Evolutionary conservation across 306 rosid genomes (phyloP), one percentile per base, ranked within the genome.

Genomic region (Citrullus amarus): DNA sequence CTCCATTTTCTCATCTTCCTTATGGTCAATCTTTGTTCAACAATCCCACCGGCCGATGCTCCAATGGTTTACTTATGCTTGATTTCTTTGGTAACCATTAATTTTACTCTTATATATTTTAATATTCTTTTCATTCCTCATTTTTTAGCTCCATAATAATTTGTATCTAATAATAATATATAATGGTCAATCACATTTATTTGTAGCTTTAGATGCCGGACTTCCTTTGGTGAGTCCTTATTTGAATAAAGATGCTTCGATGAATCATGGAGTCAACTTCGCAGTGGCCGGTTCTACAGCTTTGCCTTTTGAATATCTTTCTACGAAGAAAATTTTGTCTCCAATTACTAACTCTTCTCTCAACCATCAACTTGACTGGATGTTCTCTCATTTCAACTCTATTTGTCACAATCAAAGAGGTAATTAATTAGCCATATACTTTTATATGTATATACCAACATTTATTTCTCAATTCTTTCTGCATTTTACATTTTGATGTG

Each of bases 271-370:
- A 41, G 59, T 58, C 56, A 75, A 75, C 8, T 81, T 81, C 54
- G 80, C 83, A 14, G 77, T 75, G 25, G 80, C 76, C 16, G 80
- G 77, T 34, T 63, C 83, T 28, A 81, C 83, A 2, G 80, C 80
- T 51, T 65, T 75, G 75, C 9, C 75, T 18, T 20, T 3, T 15
- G 14, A 63, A 5, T 10, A 41, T 75, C 79, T 22, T 54, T 70
- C 63, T 5, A n/a, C 39, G 4, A 63, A 32, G 6, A 63, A 63
- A 3, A 51, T 81, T 39, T 15, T 20, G 0, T n/a, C 65, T 57
- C 67, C 80, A 53, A 25, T 34, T 80, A 75, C n/a, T 8, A 32
- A 32, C 4, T 32, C 36, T 32, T 32, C 36, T 32, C 36, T 32
- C 36, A 32, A 32, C 36, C 36, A 32, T 32, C 36, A 32, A 32